phyloP scores from a whole-genome alignment of 352 stramenopile genomes.

The Phytophthora aleatoria region DNA sequence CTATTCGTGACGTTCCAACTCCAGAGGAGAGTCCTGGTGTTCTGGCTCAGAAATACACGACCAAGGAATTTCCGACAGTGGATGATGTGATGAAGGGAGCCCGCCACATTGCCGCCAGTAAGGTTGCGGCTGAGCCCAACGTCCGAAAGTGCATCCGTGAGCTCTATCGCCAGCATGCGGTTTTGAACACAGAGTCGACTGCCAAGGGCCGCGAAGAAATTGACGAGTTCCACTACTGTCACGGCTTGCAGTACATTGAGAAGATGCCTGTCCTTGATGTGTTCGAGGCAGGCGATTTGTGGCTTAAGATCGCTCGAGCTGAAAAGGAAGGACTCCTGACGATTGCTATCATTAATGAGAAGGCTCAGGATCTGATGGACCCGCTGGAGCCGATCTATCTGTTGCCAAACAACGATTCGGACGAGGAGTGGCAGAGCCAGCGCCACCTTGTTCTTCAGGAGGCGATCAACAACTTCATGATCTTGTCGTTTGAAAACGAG shows the following conservation, averaged over 20 bases:
- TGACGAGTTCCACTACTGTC: slow-evolving; percentile 88
- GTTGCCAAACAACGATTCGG: slow-evolving; percentile 47
- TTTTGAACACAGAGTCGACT: slow-evolving; percentile 79
- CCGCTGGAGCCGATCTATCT: slow-evolving; percentile 80
- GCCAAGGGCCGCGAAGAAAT: slow-evolving; percentile 86
- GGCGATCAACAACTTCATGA: slow-evolving; percentile 83
- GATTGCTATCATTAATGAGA: slow-evolving; percentile 80
- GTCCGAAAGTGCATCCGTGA: slow-evolving; percentile 85
- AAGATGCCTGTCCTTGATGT: slow-evolving; percentile 86
- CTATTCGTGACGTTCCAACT: slow-evolving; percentile 69
- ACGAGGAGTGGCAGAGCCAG: slow-evolving; percentile 89
- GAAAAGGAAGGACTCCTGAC: slow-evolving; percentile 88
- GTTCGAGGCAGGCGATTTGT: slow-evolving; percentile 76
- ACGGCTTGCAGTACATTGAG: slow-evolving; percentile 87
- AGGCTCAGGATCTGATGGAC: slow-evolving; percentile 82
- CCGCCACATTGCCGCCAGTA: slow-evolving; percentile 86
- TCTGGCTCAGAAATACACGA: slow-evolving; percentile 77
- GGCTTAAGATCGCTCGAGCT: slow-evolving; percentile 73
- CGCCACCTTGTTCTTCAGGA: slow-evolving; percentile 85
- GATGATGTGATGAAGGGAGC: slow-evolving; percentile 90
- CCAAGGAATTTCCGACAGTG: slow-evolving; percentile 83
- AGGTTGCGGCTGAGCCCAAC: slow-evolving; percentile 85
- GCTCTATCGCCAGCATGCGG: slow-evolving; percentile 79
- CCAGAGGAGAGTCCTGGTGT: slow-evolving; percentile 74
- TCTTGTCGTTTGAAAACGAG: slow-evolving; percentile 87